phyloP scores from a whole-genome alignment of 2,329 filamentous ascomycete genomes.

The Fusarium burgessii region DNA sequence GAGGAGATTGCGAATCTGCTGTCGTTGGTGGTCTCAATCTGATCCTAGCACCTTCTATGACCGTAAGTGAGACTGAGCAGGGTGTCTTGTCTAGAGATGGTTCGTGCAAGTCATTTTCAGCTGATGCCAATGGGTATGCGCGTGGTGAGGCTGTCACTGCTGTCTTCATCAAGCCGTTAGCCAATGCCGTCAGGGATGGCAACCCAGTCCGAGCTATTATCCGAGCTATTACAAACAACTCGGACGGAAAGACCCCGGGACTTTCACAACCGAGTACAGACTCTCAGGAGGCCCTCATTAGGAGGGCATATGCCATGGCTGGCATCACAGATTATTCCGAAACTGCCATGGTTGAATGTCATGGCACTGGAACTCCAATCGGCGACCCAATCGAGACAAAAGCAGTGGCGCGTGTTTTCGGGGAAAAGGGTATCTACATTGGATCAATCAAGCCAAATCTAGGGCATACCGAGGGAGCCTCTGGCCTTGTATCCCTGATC shows the following conservation, averaged over 20 bases:
- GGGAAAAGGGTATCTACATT: conserved; percentile 40
- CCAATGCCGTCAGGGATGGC: background rate
- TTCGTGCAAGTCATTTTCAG: no score
- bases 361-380: conserved; percentile 59
- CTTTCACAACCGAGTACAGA: background rate
- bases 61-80: background rate
- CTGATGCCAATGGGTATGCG: no score
- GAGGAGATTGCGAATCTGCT: background rate
- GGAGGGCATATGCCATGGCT: background rate
- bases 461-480: conserved; percentile 53
- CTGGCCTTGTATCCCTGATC: conserved; percentile 48
- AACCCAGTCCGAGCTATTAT: background rate
- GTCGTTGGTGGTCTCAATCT: background rate
- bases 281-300: background rate
- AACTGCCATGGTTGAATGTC: conserved; percentile 52
- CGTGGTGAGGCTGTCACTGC: no score
- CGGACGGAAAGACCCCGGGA: no score
- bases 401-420: conserved; percentile 52
- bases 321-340: conserved; percentile 39
- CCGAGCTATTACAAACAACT: background rate
- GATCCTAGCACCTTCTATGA: background rate
- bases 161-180: background rate
- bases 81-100: no score
- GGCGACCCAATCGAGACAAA: conserved; percentile 58
- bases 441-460: conserved; percentile 55